phyloP scores from a whole-genome alignment of 1,284 basidiomycete species.

The Irpex sp. region DNA sequence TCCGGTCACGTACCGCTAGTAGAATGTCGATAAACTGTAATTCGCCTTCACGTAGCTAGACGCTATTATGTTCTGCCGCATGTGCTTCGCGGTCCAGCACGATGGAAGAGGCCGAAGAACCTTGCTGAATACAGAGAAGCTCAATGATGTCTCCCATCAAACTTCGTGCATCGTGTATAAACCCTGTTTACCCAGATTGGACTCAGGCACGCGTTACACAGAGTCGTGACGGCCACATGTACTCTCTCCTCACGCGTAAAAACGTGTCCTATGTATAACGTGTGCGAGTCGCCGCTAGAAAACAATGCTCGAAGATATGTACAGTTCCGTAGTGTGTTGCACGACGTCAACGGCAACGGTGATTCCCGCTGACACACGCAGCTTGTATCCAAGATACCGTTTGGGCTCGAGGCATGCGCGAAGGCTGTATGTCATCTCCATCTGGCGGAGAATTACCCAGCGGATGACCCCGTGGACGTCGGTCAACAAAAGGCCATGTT shows the following conservation, averaged over 20 bases:
- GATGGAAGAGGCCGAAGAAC: slow-evolving; percentile 3
- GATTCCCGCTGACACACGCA: slow-evolving; percentile 3
- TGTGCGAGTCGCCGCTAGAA: background rate
- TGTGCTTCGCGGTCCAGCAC: background rate
- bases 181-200: background rate
- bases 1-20: background rate
- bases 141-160: slow-evolving; percentile 3
- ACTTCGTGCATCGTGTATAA: background rate
- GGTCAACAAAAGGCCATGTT: background rate
- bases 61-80: background rate
- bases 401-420: background rate
- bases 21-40: background rate
- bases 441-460: background rate
- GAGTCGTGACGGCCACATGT: background rate
- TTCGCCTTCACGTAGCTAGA: background rate
- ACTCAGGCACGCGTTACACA: background rate
- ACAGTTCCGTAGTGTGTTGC: background rate
- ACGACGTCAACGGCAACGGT: background rate
- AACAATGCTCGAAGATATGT: background rate
- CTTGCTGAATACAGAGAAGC: slow-evolving; percentile 1
- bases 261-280: background rate
- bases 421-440: background rate
- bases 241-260: background rate
- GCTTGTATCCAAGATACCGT: slow-evolving; percentile 2
- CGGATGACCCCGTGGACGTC: background rate